Evolutionary conservation across 1,139 yeast species (phyloP), one percentile per base, ranked within the genome.

Genomic region (Scheffersomyces illinoinensis): DNA sequence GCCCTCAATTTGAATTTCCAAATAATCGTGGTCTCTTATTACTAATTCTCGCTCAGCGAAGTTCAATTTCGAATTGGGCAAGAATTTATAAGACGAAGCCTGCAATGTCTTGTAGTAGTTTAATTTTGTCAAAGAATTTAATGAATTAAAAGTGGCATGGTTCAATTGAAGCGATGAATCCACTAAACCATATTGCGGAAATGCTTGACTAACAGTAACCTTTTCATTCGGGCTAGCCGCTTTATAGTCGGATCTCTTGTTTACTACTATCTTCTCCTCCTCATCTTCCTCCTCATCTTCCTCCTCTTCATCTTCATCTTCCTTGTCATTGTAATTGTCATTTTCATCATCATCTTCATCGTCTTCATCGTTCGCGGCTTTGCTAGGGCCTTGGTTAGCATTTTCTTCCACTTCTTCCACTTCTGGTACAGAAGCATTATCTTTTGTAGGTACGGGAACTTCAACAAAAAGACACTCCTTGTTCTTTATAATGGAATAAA

Each of bases 181-280:
- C n/a, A 72, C 70, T n/a, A 66, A 57, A 3, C 81, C 81, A 62
- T 78, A 78, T 54, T 77, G 77, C 12, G 84, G 84, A 62, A 81
- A 80, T 10, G 78, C 78, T 56, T 78, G 84, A 43, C 72, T 68
- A 1, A 79, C 64, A 0, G 80, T 76, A 47, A 80, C 72, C 53
- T 68, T 67, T 46, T 74, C 78, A 23, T 69, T 70, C 10, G 61
- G 66, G 48, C 58, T 62, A 1, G 55, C 55, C 53, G 47, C 50
- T 21, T 33, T 56, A 18, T 53, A 56, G 48, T 50, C 24, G 56
- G 58, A 21, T 19, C 52, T 50, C 26, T 50, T 52, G 24, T 19
- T 43, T 8, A 21, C 19, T 10, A 20, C 39, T 20, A 48, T 48
- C 51, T 48, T 48, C 17, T 24, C 61, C 12, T 57, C 62, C 1